Conservation (phyloP, 371 early-diverging fungal species). For the Haplosporangium sp. region DNA sequence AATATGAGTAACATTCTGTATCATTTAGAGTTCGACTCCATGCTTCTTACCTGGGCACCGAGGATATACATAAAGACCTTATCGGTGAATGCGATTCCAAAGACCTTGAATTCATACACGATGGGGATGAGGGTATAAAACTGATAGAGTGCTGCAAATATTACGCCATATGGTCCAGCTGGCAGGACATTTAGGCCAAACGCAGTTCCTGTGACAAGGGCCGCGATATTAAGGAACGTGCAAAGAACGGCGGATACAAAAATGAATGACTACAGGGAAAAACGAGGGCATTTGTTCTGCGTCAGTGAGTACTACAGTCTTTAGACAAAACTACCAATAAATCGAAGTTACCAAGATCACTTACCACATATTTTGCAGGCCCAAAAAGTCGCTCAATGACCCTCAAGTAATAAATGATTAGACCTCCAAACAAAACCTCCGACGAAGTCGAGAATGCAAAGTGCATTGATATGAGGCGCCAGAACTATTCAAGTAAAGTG, state of each 20-base stretch:
- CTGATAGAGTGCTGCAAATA: slow-evolving; percentile 73
- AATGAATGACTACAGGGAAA: slow-evolving; percentile 63
- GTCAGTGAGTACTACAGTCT: neutral
- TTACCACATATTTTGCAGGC: slow-evolving; percentile 73
- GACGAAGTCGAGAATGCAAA: slow-evolving; percentile 71
- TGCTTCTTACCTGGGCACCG: slow-evolving; percentile 64
- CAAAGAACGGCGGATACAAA: slow-evolving; percentile 64
- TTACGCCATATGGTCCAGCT: slow-evolving; percentile 73
- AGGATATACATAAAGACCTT: slow-evolving; percentile 72
- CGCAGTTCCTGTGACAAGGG: slow-evolving; percentile 59
- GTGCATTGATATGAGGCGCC: slow-evolving; percentile 71
- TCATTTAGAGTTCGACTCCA: neutral
- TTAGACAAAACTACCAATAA: neutral
- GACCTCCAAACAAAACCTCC: slow-evolving; percentile 74
- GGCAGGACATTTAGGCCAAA: slow-evolving; percentile 67
- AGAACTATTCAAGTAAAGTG: slow-evolving; percentile 57
- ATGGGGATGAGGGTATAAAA: slow-evolving; percentile 70
- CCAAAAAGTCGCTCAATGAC: slow-evolving; percentile 81
- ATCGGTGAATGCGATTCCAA: slow-evolving; percentile 72
- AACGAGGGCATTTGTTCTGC: neutral
- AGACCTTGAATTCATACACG: slow-evolving; percentile 69
- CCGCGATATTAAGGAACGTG: slow-evolving; percentile 66
- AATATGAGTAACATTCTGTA: neutral
- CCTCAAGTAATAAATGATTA: slow-evolving; percentile 74
- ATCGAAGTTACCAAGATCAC: neutral